Percentiles rank a stretch among this genome's conserved stretches.
Evolutionary conservation across 768 basidiomycete species (phyloP).

Genomic region (Psilocybe sp.): DNA sequence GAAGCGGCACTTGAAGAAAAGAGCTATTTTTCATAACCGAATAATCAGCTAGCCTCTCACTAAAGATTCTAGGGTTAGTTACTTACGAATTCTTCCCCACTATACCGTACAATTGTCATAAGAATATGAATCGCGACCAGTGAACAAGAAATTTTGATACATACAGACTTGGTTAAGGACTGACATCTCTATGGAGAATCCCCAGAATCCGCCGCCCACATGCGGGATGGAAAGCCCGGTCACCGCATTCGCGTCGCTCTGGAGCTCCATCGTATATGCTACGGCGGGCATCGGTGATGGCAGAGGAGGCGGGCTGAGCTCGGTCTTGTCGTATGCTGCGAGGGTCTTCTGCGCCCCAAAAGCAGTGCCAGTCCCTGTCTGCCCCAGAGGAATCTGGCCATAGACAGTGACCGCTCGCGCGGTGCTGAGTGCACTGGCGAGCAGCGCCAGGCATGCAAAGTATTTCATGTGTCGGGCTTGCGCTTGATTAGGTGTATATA

Average conservation of each 20-base stretch:
- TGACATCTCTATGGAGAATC: conserved; percentile 16
- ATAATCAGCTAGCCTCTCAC: not conserved
- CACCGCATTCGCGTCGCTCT: conserved; percentile 25
- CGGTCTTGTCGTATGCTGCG: conserved; percentile 52
- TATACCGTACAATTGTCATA: conserved; percentile 9
- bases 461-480: conserved; percentile 4
- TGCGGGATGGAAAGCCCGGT: conserved; percentile 35
- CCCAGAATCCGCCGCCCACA: conserved; percentile 13
- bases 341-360: conserved; percentile 27
- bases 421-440: conserved; percentile 11
- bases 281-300: conserved; percentile 41
- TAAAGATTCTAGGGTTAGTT: conserved; percentile 7
- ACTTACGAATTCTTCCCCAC: conserved; percentile 48
- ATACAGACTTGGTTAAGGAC: conserved; percentile 45
- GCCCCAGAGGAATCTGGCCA: conserved; percentile 29
- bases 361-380: conserved; percentile 17
- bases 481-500: no score
- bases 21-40: conserved; percentile 25
- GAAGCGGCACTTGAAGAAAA: conserved; percentile 55
- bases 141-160: conserved; percentile 15
- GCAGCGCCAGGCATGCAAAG: conserved; percentile 8
- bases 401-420: conserved; percentile 24
- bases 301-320: conserved; percentile 46
- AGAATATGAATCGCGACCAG: not conserved
- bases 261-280: conserved; percentile 45